phyloP scores from a whole-genome alignment of 225 moss, liverwort and hornwort species.

The Asterella californica region DNA sequence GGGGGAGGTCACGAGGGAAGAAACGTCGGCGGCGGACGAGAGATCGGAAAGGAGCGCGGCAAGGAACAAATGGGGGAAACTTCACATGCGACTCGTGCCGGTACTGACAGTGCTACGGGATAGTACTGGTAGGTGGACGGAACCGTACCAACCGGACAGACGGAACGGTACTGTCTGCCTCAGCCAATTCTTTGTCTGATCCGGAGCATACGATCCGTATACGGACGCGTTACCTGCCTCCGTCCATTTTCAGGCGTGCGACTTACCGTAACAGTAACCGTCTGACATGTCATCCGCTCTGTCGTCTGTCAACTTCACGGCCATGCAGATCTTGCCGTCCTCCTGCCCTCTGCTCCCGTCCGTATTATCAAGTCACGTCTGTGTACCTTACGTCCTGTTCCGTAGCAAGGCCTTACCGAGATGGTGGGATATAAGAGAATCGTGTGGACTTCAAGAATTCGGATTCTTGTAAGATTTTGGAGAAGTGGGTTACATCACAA shows the following conservation, averaged over 20 bases:
- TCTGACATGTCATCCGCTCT: not conserved
- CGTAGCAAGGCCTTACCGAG: not conserved
- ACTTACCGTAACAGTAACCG: conserved; percentile 5
- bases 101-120: conserved; percentile 5
- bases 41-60: not conserved
- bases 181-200: not conserved
- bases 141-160: conserved; percentile 24
- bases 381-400: not conserved
- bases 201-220: conserved; percentile 19
- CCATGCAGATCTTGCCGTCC: not conserved
- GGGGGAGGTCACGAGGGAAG: not conserved
- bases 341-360: not conserved
- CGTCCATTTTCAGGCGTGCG: not conserved
- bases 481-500: too few relatives aligned
- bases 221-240: conserved; percentile 7
- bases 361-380: not conserved
- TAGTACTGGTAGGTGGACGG: conserved; percentile 22
- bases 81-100: conserved; percentile 15
- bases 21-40: conserved; percentile 7
- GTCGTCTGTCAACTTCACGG: not conserved
- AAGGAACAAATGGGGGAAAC: not conserved
- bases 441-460: not conserved
- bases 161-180: conserved; percentile 9
- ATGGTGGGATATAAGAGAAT: not conserved
- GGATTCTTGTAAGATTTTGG: too few relatives aligned